Conservation (phyloP, 495 filamentous ascomycete genomes). For the Neurospora sp. region DNA sequence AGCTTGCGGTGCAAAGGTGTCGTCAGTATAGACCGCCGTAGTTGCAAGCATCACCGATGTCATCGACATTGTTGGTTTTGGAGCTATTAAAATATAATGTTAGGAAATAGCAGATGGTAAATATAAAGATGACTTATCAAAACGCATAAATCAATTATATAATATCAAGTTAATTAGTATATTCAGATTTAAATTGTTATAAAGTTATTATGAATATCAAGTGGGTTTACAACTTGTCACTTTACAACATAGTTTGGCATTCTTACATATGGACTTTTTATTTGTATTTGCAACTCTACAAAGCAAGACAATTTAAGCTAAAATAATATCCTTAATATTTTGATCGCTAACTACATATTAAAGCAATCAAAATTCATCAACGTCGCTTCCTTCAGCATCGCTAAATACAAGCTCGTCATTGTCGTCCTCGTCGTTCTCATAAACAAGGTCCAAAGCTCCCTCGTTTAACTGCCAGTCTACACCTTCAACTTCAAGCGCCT, state of each 20-base stretch:
- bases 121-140: not conserved
- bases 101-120: not conserved
- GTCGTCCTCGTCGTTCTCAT: not conserved
- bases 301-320: not conserved
- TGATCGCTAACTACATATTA: not conserved
- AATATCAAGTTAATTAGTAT: not conserved
- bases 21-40: not conserved
- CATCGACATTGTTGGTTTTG: not conserved
- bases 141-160: not conserved
- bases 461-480: constrained; percentile 1
- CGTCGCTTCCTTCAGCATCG: not conserved
- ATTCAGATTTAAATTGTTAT: not conserved
- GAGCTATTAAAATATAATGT: not conserved
- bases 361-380: not conserved
- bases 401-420: not conserved
- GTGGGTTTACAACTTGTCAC: not conserved
- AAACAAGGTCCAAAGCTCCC: not conserved
- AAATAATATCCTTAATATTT: not conserved
- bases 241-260: not conserved
- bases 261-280: not conserved
- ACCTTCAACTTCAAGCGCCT: constrained; percentile 9
- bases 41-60: not conserved
- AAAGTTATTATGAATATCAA: not conserved
- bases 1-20: not conserved
- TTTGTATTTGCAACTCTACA: not conserved